phyloP scores from a whole-genome alignment of 495 filamentous ascomycete species.

The Podospora conica region DNA sequence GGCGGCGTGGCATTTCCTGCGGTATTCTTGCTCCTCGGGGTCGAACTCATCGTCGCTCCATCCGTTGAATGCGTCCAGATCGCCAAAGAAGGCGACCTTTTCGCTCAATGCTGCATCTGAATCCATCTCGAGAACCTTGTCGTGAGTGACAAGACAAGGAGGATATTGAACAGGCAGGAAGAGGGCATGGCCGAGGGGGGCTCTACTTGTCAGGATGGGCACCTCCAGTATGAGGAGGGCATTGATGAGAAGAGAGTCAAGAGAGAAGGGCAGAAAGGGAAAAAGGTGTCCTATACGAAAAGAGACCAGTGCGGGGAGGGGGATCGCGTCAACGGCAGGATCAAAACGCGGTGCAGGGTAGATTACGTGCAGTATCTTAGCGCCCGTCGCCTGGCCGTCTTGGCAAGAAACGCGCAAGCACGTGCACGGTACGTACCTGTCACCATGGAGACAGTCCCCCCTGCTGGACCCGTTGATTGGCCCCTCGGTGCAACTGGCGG shows the following conservation, averaged over 20 bases:
- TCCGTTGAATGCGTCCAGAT: conserved; percentile 21
- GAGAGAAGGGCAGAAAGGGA: no score
- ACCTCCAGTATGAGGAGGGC: neutral
- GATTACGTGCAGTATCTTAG: neutral
- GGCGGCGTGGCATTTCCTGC: conserved; percentile 18
- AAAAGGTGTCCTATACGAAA: no score
- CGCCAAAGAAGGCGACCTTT: conserved; percentile 25
- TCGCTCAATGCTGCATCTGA: conserved; percentile 15
- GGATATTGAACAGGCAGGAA: neutral
- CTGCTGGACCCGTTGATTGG: neutral
- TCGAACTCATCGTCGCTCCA: conserved; percentile 15
- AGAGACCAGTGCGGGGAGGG: neutral
- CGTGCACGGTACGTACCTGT: conserved; percentile 3
- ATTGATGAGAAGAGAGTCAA: neutral
- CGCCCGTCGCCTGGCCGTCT: neutral
- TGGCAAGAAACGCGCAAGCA: conserved; percentile 7
- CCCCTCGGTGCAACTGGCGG: neutral
- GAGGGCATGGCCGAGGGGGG: neutral
- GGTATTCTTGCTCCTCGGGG: conserved; percentile 18
- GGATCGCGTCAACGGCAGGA: neutral
- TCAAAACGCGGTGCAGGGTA: neutral
- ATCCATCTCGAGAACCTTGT: conserved; percentile 14
- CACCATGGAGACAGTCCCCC: neutral
- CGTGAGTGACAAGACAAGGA: neutral
- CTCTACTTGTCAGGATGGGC: neutral